These are phyloP conservation scores for Rhizopogon vulgaris DNA, from an alignment of 768 basidiomycete genomes.

Conservation along the genomic window DNA sequence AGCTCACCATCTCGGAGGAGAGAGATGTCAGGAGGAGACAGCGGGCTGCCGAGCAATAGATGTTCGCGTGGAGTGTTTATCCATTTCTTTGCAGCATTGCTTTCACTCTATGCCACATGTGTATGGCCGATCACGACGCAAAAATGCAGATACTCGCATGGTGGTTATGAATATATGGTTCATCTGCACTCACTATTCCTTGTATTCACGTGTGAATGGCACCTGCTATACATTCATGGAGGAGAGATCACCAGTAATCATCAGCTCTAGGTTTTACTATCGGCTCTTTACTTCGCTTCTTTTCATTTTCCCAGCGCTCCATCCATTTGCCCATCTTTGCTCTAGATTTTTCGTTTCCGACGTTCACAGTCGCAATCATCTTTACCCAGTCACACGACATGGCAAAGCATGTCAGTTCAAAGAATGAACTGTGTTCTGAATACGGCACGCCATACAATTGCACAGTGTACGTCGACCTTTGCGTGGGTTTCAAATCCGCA, in stretches of 20 bases:
- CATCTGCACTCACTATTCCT: not conserved
- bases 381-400: slow-evolving; percentile 78
- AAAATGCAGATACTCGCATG: slow-evolving; percentile 17
- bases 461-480: slow-evolving; percentile 61
- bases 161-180: slow-evolving; percentile 9
- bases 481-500: slow-evolving; percentile 58
- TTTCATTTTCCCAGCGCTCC: slow-evolving; percentile 82
- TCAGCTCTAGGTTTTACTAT: slow-evolving; percentile 31
- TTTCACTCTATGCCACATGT: slow-evolving; percentile 7
- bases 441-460: slow-evolving; percentile 85
- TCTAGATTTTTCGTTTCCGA: slow-evolving; percentile 65
- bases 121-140: slow-evolving; percentile 12
- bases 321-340: slow-evolving; percentile 90
- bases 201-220: not conserved
- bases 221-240: not conserved
- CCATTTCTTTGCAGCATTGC: slow-evolving; percentile 5
- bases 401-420: slow-evolving; percentile 92
- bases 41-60: slow-evolving; percentile 64
- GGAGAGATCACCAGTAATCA: slow-evolving; percentile 40
- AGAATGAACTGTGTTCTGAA: slow-evolving; percentile 95
- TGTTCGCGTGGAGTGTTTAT: slow-evolving; percentile 8
- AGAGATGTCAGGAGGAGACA: slow-evolving; percentile 85
- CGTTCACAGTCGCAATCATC: slow-evolving; percentile 95
- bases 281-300: slow-evolving; percentile 41
- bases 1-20: slow-evolving; percentile 96